Evolutionary conservation across 345 rosid genomes (phyloP).

Genomic region (Salix brachista): DNA sequence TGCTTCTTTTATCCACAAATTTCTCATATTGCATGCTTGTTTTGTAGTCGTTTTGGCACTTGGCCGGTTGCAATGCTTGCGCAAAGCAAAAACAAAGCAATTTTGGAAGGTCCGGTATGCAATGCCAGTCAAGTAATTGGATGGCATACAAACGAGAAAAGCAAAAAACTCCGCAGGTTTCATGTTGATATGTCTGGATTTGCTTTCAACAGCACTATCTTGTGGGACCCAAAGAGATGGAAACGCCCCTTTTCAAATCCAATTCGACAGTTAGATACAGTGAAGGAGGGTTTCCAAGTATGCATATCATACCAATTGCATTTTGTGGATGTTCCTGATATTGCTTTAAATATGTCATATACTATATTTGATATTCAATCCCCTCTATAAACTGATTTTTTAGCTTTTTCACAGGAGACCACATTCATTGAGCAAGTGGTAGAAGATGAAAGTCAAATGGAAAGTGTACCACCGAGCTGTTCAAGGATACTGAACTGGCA

Average conservation of each 20-base stretch:
- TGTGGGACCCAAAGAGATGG: slow-evolving; percentile 93
- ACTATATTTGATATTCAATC: neutral
- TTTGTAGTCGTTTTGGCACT: slow-evolving; percentile 73
- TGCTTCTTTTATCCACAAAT: neutral
- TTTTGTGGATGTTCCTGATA: slow-evolving; percentile 1
- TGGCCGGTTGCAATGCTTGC: slow-evolving; percentile 98
- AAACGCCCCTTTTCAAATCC: slow-evolving; percentile 44
- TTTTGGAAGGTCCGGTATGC: slow-evolving; percentile 86
- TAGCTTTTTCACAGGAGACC: slow-evolving; percentile 55
- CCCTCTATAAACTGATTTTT: neutral
- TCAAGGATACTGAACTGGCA: slow-evolving; percentile 86
- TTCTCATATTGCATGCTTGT: slow-evolving; percentile 15
- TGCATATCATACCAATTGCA: slow-evolving; percentile 7
- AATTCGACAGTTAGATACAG: slow-evolving; percentile 65
- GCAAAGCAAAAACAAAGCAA: slow-evolving; percentile 79
- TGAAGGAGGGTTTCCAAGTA: slow-evolving; percentile 97
- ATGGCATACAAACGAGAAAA: slow-evolving; percentile 96
- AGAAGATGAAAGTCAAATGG: slow-evolving; percentile 92
- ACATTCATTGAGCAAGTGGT: slow-evolving; percentile 86
- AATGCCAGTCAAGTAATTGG: slow-evolving; percentile 74
- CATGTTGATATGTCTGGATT: slow-evolving; percentile 97
- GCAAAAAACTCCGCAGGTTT: slow-evolving; percentile 75
- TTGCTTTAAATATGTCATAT: neutral
- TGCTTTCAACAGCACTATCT: slow-evolving; percentile 89
- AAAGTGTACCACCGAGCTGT: slow-evolving; percentile 67